phyloP scores from a whole-genome alignment of 2,329 filamentous ascomycete species.

The Colletotrichum limetticola region DNA sequence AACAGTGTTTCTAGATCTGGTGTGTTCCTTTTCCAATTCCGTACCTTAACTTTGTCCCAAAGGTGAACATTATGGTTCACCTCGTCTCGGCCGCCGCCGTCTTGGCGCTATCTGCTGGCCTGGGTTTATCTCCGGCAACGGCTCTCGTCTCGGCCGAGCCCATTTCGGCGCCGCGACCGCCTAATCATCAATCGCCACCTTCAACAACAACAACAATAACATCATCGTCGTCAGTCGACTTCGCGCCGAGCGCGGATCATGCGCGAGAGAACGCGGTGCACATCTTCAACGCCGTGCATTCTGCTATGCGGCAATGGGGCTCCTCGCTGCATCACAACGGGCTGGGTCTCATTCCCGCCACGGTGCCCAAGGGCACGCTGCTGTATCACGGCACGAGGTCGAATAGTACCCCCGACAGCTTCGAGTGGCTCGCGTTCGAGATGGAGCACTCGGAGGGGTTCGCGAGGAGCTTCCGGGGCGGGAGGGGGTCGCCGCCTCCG shows the following conservation, averaged over 20 bases:
- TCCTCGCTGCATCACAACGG: constrained; percentile 80
- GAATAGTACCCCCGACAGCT: constrained; percentile 58
- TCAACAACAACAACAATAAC: background rate
- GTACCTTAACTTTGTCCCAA: background rate
- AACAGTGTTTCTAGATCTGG: background rate
- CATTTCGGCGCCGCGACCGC: constrained; percentile 5
- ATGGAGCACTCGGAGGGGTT: constrained; percentile 78
- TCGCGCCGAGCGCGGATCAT: constrained; percentile 47
- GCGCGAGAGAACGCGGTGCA: constrained; percentile 66
- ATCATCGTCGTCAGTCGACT: constrained; percentile 1
- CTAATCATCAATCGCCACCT: background rate
- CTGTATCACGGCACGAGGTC: constrained; percentile 73
- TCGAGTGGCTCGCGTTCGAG: constrained; percentile 82
- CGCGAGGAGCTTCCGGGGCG: constrained; percentile 49
- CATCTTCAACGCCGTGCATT: constrained; percentile 79
- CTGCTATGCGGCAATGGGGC: constrained; percentile 79
- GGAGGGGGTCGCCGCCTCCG: background rate
- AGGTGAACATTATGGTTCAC: background rate
- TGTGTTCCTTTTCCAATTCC: background rate
- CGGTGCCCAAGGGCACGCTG: constrained; percentile 71
- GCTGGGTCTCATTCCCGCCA: constrained; percentile 75
- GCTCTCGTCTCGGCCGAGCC: constrained; percentile 12
- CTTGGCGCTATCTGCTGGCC: constrained; percentile 1
- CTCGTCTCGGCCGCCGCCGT: constrained; percentile 10
- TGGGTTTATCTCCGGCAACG: constrained; percentile 3